phyloP scores from a whole-genome alignment of 2,329 filamentous ascomycete species.

The Beauveria sp. region DNA sequence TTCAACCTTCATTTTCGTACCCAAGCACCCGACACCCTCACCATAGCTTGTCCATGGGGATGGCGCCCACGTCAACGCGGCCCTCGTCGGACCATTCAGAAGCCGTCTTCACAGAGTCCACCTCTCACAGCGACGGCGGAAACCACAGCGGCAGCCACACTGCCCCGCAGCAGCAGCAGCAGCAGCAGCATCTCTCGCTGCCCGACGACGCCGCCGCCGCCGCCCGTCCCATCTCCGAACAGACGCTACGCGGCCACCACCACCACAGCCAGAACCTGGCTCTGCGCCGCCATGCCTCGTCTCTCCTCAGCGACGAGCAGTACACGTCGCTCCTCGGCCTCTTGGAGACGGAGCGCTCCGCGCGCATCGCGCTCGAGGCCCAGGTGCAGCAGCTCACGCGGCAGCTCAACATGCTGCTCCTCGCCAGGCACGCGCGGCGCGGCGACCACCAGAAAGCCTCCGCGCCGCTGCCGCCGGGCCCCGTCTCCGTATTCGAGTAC shows the following conservation, averaged over 20 bases:
- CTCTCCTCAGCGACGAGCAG: conserved; percentile 34
- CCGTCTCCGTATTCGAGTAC: conserved; percentile 33
- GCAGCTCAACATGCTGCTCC: conserved; percentile 34
- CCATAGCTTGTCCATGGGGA: conserved; percentile 7
- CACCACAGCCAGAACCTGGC: conserved; percentile 14
- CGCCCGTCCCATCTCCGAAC: conserved; percentile 30
- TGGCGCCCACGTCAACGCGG: background rate
- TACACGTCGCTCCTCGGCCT: conserved; percentile 43
- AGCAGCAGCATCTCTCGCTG: no score
- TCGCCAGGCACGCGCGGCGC: background rate
- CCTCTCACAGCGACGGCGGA: background rate
- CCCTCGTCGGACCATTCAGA: background rate
- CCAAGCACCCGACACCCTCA: background rate
- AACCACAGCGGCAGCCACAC: background rate
- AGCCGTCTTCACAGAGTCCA: background rate
- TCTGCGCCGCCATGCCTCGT: conserved; percentile 23
- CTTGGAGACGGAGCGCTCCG: conserved; percentile 48
- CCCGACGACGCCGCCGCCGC: background rate
- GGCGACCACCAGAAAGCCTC: background rate
- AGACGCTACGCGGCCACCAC: background rate
- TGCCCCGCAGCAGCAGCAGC: background rate
- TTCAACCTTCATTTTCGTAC: background rate
- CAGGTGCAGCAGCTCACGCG: conserved; percentile 47
- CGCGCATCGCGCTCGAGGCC: conserved; percentile 46
- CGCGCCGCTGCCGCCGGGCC: background rate